Base-by-base conservation (phyloP, 1,284 basidiomycete genomes). In the Leccinum subrobustum region DNA sequence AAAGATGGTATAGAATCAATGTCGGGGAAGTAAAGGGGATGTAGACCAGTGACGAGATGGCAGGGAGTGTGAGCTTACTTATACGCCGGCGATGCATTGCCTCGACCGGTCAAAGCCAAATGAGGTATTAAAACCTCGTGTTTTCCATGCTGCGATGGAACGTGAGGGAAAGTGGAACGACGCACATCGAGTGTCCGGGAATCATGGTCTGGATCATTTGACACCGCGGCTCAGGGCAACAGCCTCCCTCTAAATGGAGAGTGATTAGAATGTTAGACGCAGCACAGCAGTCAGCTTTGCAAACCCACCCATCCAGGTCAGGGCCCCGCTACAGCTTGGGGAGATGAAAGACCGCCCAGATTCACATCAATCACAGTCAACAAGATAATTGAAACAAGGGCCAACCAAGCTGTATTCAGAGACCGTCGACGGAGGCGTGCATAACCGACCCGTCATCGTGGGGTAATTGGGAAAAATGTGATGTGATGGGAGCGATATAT, bases 61-160 rank as follows among this genome's bases (percentile, higher is more conserved):
- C 50, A 54, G 33, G 33, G 59, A 59, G 52, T 27, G 58, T n/a
- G 59, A 60, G 61, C 69, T 57, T 71, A 60, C 63, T 71, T 71
- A 75, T 71, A 71, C 50, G 62, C 68, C 68, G 61, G 57, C 58
- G 58, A 52, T 56, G 67, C 67, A 74, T 73, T 73, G 70, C 72
- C 71, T 73, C 58, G 56, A 59, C 70, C 57, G 52, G 64, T 50
- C 58, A 64, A 64, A 69, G 61, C 62, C 68, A 70, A 60, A 61
- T 52, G 31, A 56, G 20, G 48, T 62, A 71, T 73, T 74, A 74
- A 75, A 74, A 61, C 70, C 70, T 75, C 70, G 70, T 71, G 70
- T 73, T 67, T 56, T 53, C 65, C 69, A 54, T 74, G 69, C 69
- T 73, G 71, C 68, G 71, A 64, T 67, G 58, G 70, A 58, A 62